A percentile compares a stretch with the other conserved stretches of the same genome.
These are phyloP conservation scores for Cochlearia excelsa DNA, from an alignment of 345 rosid genomes.

Conservation along the genomic window DNA sequence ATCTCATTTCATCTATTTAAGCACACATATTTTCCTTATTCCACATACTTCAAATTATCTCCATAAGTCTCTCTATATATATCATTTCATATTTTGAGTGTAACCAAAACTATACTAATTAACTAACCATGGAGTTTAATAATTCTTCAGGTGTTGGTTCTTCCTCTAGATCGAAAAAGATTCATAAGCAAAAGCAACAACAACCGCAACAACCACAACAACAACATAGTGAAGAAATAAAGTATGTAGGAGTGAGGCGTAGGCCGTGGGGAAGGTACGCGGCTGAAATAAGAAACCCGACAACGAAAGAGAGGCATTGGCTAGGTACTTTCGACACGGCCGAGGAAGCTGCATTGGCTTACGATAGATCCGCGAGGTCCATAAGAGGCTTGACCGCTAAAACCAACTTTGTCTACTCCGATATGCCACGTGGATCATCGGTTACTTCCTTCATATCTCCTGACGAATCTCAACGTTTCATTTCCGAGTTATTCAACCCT, in stretches of 20 bases:
- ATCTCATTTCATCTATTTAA: constrained; percentile 29
- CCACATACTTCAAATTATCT: constrained; percentile 17
- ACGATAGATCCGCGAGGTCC: constrained; percentile 87
- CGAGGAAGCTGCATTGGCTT: constrained; percentile 87
- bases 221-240: constrained; percentile 37
- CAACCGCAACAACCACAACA: constrained; percentile 38
- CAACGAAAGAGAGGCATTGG: constrained; percentile 93
- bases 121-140: constrained; percentile 25
- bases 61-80: neutral
- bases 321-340: constrained; percentile 90
- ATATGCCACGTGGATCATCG: constrained; percentile 78
- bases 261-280: constrained; percentile 98
- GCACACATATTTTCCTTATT: constrained; percentile 8
- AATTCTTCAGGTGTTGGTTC: constrained; percentile 40
- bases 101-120: constrained; percentile 8
- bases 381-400: constrained; percentile 84
- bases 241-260: constrained; percentile 87
- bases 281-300: constrained; percentile 89
- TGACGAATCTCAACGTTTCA: constrained; percentile 58
- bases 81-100: neutral
- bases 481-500: constrained; percentile 46
- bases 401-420: constrained; percentile 89
- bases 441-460: constrained; percentile 87
- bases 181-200: constrained; percentile 24
- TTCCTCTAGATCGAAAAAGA: constrained; percentile 60